These are phyloP conservation scores for Penicillium aurantiogriseum DNA, from an alignment of 2,329 filamentous ascomycete species.

Conservation along the genomic window DNA sequence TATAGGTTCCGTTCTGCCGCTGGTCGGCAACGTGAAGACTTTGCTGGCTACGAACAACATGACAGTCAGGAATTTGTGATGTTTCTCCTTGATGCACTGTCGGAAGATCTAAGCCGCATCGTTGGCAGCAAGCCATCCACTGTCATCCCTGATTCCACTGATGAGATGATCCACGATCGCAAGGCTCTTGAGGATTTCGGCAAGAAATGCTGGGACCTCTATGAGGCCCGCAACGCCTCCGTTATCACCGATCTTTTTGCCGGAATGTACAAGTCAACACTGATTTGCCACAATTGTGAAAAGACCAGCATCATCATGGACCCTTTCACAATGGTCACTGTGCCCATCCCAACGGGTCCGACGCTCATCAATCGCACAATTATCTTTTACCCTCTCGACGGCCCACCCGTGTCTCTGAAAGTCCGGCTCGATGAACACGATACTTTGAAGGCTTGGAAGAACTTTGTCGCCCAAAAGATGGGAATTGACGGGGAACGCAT, in stretches of 20 bases:
- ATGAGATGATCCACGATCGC: slow-evolving; percentile 85
- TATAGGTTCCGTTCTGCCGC: slow-evolving; percentile 79
- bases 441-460: slow-evolving; percentile 53
- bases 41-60: slow-evolving; percentile 93
- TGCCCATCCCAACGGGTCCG: slow-evolving; percentile 78
- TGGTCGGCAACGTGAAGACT: slow-evolving; percentile 76
- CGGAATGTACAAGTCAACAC: slow-evolving; percentile 96
- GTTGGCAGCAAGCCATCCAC: slow-evolving; percentile 94
- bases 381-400: slow-evolving; percentile 73
- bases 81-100: slow-evolving; percentile 88
- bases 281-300: slow-evolving; percentile 84
- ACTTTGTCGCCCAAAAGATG: slow-evolving; percentile 56
- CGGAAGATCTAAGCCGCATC: slow-evolving; percentile 87
- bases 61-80: slow-evolving; percentile 97
- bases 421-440: slow-evolving; percentile 73
- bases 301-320: slow-evolving; percentile 99
- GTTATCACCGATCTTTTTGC: slow-evolving; percentile 94
- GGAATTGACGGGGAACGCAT: slow-evolving; percentile 56
- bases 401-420: slow-evolving; percentile 67
- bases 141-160: slow-evolving; percentile 95
- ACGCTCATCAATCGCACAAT: slow-evolving; percentile 74
- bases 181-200: slow-evolving; percentile 81
- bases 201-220: slow-evolving; percentile 85
- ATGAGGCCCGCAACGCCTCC: slow-evolving; percentile 88
- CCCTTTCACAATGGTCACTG: slow-evolving; percentile 89